Evolutionary conservation across 2,329 filamentous ascomycete species (phyloP).

Genomic region (Colletotrichum nymphaeae): DNA sequence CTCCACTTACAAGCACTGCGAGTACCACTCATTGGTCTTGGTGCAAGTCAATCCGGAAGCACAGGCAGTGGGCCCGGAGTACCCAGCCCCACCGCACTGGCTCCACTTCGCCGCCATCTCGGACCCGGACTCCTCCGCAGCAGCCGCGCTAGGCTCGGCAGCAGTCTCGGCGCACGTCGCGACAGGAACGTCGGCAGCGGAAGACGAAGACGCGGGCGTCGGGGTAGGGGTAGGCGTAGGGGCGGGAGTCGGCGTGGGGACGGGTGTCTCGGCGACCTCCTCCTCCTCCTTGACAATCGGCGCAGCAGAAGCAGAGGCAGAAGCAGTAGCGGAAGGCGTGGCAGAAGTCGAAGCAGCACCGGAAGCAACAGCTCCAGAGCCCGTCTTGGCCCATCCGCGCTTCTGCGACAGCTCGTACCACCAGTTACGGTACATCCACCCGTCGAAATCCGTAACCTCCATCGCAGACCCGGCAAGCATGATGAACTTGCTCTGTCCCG

Average conservation of each 20-base stretch:
- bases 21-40: conserved; percentile 53
- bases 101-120: conserved; percentile 40
- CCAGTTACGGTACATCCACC: conserved; percentile 61
- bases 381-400: conserved; percentile 39
- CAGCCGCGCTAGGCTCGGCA: conserved; percentile 25
- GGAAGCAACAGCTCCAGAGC: no score
- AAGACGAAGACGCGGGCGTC: not conserved
- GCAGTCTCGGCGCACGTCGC: not conserved
- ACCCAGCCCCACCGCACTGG: conserved; percentile 51
- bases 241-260: no score
- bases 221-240: not conserved
- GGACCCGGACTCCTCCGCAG: not conserved
- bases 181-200: not conserved
- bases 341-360: not conserved
- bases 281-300: conserved; percentile 10
- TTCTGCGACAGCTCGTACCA: conserved; percentile 49
- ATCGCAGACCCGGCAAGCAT: conserved; percentile 56
- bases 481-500: conserved; percentile 53
- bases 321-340: not conserved
- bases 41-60: conserved; percentile 48
- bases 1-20: conserved; percentile 50
- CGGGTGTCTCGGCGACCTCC: not conserved
- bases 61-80: conserved; percentile 49
- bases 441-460: conserved; percentile 58
- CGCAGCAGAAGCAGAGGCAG: not conserved